Conservation (phyloP, 164 flowering plant genomes). For the Saururus chinensis region DNA sequence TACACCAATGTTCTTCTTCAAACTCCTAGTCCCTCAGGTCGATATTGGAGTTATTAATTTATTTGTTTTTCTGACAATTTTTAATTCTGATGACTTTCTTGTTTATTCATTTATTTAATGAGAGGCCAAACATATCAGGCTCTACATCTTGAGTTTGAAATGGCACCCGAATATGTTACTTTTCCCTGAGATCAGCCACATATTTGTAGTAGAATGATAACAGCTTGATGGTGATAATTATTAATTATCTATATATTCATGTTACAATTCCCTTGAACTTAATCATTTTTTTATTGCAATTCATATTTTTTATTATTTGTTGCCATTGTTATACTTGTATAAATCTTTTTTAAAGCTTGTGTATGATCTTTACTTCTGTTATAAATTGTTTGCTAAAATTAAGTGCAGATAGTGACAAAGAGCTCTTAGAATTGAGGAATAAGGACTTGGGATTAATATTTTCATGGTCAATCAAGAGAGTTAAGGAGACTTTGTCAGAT, state of each 20-base stretch:
- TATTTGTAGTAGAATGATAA: no score
- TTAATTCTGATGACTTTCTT: neutral
- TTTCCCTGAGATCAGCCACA: no score
- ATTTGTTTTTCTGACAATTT: neutral
- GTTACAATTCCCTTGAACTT: no score
- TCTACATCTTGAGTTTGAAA: no score
- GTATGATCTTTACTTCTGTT: neutral
- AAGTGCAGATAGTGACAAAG: constrained; percentile 35
- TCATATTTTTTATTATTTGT: neutral
- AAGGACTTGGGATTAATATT: constrained; percentile 65
- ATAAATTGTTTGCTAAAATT: neutral
- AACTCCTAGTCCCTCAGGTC: constrained; percentile 35
- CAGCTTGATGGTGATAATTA: no score
- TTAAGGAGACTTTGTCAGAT: constrained; percentile 39
- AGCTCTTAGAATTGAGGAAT: constrained; percentile 45
- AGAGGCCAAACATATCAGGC: no score
- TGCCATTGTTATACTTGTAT: neutral
- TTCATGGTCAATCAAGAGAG: constrained; percentile 62
- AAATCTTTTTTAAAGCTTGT: neutral
- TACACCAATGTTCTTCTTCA: constrained; percentile 53
- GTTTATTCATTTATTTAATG: neutral
- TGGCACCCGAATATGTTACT: no score
- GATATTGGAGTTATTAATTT: neutral
- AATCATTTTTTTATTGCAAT: no score
- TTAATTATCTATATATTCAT: no score